Base-by-base conservation (phyloP, 441 rosid species). In the Hura crepitans region DNA sequence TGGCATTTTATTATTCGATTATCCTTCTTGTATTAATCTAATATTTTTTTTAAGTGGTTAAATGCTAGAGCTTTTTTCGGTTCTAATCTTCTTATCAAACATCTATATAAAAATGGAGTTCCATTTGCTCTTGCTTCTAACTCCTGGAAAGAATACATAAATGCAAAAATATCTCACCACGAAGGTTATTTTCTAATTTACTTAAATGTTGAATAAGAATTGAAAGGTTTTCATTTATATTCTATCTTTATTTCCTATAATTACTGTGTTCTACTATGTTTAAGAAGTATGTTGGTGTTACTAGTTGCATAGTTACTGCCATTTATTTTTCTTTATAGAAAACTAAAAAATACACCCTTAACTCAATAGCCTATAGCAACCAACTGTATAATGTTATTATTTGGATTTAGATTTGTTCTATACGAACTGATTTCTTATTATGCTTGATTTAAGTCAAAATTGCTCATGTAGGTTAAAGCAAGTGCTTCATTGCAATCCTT, bases 91-190 rank as follows among this genome's bases (percentile, higher is more conserved):
- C 80, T 83, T 49, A 72, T 83, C 77, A 76, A 76, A 50, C 82
- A 83, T 74, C 79, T 83, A 22, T 71, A 66, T 35, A 71, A 74
- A 66, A 78, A 81, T 54, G 58, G 66, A 37, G 81, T 83, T 65
- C 81, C 84, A 1, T 58, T 80, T 67, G 84, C 82, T 66, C 84
- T 83, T 28, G 86, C 86, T 69, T 83, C 86, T 6, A 83, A 83
- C 71, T 83, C 86, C 74, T 57, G 67, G 46, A 69, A 65, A 37
- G 82, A 80, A 15, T 75, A 74, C 69, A 78, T 83, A 23, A 68
- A 83, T 57, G 74, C 63, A 18, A 83, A 83, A 77, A 76, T 83
- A 58, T 53, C 77, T 61, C 60, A 39, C 64, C 83, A 80, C 30
- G 65, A 67, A 53, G 86, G 86, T 82, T 50, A 42, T 35, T 20